Base-by-base conservation (phyloP, 148 eudicot genomes). In the Dysphania ambrosioides region DNA sequence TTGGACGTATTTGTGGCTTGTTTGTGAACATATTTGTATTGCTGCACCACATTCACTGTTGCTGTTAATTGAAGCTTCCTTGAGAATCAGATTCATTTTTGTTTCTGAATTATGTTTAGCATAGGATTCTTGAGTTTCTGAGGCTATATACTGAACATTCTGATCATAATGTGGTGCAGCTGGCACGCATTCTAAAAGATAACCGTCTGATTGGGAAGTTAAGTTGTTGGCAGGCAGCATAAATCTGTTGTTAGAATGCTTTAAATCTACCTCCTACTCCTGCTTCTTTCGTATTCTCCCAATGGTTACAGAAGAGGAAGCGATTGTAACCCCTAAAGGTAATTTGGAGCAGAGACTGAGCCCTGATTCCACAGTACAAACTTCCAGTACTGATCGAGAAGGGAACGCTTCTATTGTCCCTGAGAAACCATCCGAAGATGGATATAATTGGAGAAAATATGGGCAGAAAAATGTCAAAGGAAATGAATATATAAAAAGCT, bases 401-500 rank as follows among this genome's bases (percentile, higher is more conserved):
- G 79, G 76, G 34, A 82, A 71, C 40, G 49, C 85, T 26, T 56
- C 88, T 35, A 80, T 78, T 72, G 58, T 72, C 55, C 87, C 84
- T 56, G 93, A 87, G 75, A 92, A 89, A 79, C 87, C 89, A 65
- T 84, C 83, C 24, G 91, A 88, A 71, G 99, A 95, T 79, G 99
- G 99, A 69, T 95, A 88, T 79, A 92, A 88, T 79, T 95, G 99
- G 99, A 72, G 99, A 80, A 95, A 92, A 79, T 95, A 95, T 83
- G 99, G 99, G 73, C 99, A 95, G 72, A 95, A 95, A 76, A 80
- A 85, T 73, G 96, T 95, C 35, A 90, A 84, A 83, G 93, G 97
- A 80, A 92, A 90, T 79, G 88, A 85, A 74, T 90, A 81, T 78
- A 71, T 87, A 70, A 81, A 90, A 80, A 88, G 97, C 85, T 95